Base-by-base conservation (phyloP, 2,329 filamentous ascomycete species). In the Calycina herbarum region DNA sequence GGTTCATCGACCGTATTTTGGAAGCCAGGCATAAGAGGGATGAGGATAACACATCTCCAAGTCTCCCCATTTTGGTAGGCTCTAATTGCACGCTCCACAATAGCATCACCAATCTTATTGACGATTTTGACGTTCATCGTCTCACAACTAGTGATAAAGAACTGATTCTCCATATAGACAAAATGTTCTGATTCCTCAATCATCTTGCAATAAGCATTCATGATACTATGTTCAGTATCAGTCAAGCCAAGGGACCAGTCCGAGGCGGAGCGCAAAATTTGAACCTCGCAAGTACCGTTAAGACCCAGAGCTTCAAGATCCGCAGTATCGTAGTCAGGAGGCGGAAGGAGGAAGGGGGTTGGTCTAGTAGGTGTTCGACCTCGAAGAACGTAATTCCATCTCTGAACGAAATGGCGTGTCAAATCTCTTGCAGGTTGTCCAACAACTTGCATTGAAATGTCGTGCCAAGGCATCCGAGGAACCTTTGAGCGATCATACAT, bases 131-230 rank as follows among this genome's bases (percentile, higher is more conserved):
- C 92, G 62, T 91, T 91, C 72, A 97, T 88, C 5, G 94, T 93
- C 74, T 95, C 91, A 61, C 92, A 95, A 71, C 92, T 96, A 42
- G 92, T 96, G 77, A 99, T 91, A 81, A 96, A 99, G 79, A 98
- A 99, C 75, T 99, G 95, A 76, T 99, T 99, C 77, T 99, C 95
- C 70, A 98, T 97, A 78, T 99, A 98, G 61, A 98, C 92, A 74
- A 97, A 97, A 77, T 98, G 95, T 59, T 99, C 93, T 1, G 93
- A 97, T 69, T 94, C 90, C 70, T 95, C 90, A 71, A 99, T 99
- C 82, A 96, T 88, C 76, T 96, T 95, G 71, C 96, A 86, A 75
- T 98, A 98, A 3, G 95, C 94, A 69, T 90, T 95, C 84, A 96
- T 94, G 75, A 99, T 98, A 75, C 94, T 98, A 77, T 94, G 89